Evolutionary conservation across 2,329 filamentous ascomycete genomes (phyloP), one percentile per base, ranked within the genome.

Genomic region (Penicillium paneum): DNA sequence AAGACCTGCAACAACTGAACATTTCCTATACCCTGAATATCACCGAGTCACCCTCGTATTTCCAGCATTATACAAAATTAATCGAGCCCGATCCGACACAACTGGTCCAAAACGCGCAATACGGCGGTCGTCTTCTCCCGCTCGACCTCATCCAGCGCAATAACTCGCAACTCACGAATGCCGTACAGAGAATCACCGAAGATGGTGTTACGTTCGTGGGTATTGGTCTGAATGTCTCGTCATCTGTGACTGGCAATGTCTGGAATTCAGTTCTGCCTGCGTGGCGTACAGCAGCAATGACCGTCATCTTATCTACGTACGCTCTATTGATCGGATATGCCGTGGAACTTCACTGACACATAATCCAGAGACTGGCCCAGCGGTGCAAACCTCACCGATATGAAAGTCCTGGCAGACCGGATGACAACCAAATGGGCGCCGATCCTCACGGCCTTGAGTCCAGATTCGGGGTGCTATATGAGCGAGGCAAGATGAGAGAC

Each of bases 91-190:
- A 32, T 8, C 52, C 50, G 3, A 28, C 44, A 1, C 41, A 51
- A 26, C 21, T 41, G 21, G 40, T 55, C 5, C 46, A 21, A 10
- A 35, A 51, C 17, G 51, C 43, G 7, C 51, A 57, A 31, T 57
- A 57, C 21, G 51, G 47, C 8, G 42, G 55, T 31, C 47, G 51
- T 39, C 51, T 57, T 31, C 31, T 57, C 24, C 55, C 51, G 12
- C 43, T 43, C 13, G 31, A 43, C 5, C 15, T 55, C 19, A 44
- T 57, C 17, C 24, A 51, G 24, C 15, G 26, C 1, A 32, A 41
- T 24, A 51, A 51, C 19, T 17, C 42, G 17, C 26, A 51, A 5
- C 35, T 57, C 10, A 57, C 55, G 1, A 35, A 54, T 36, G 32
- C 55, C 1, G 35, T 49, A 31, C 38, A 40, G n/a, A 47, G 5